Evolutionary conservation across 2,329 filamentous ascomycete species (phyloP).

Genomic region (Fusarium sp.): DNA sequence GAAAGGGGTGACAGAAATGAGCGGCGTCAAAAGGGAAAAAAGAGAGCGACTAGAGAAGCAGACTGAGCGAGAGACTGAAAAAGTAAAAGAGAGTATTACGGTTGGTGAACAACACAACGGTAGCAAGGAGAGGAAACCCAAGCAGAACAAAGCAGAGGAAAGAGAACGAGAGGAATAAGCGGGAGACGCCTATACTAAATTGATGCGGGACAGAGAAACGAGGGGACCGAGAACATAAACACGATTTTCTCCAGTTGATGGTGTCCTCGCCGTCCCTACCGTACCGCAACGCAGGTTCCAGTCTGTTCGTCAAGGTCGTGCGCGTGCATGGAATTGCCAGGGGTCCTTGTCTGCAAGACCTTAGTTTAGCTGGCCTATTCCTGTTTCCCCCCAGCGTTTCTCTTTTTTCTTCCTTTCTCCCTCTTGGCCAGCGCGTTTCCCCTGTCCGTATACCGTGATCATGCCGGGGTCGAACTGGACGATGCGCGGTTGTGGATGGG

Average conservation of each 20-base stretch:
- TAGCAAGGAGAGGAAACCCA: constrained; percentile 21
- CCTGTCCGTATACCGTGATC: constrained; percentile 29
- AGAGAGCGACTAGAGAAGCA: constrained; percentile 33
- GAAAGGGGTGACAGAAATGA: constrained; percentile 27
- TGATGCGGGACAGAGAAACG: constrained; percentile 21
- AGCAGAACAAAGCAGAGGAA: constrained; percentile 35
- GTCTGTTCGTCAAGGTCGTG: constrained; percentile 22
- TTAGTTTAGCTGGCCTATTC: constrained; percentile 16
- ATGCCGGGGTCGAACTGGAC: constrained; percentile 34
- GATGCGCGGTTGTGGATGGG: constrained; percentile 41
- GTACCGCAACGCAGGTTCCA: constrained; percentile 15
- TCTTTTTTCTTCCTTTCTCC: constrained; percentile 5
- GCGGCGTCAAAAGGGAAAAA: constrained; percentile 22
- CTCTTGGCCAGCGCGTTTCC: constrained; percentile 8
- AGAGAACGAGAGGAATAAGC: constrained; percentile 26
- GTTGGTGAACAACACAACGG: constrained; percentile 20
- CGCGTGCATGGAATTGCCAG: constrained; percentile 28
- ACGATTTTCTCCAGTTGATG: constrained; percentile 30
- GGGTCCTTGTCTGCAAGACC: constrained; percentile 23
- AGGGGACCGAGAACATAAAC: constrained; percentile 18
- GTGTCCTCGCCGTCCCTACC: constrained; percentile 18
- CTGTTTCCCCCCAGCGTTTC: constrained; percentile 17
- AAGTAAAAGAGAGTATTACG: constrained; percentile 39
- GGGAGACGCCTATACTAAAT: constrained; percentile 46
- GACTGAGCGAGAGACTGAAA: constrained; percentile 1